A percentile compares a stretch with the other conserved stretches of the same genome.
Evolutionary conservation across 208 protist species (phyloP).

Genomic region (Trypanosoma lewisi): DNA sequence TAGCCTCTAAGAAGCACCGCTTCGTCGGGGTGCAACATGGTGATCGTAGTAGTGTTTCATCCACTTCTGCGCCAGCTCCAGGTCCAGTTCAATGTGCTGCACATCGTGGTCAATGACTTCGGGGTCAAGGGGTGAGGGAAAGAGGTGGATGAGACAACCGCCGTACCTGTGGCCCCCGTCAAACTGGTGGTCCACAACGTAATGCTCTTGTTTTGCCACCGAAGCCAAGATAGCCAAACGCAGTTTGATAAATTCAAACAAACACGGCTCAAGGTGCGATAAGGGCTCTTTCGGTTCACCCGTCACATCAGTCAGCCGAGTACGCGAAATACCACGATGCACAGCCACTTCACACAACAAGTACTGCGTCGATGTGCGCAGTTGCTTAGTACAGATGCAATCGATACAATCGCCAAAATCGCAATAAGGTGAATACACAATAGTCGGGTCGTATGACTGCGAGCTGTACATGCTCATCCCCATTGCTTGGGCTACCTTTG

Average conservation of each 20-base stretch:
- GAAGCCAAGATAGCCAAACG: conserved; percentile 67
- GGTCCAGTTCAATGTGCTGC: conserved; percentile 77
- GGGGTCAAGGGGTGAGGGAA: conserved; percentile 78
- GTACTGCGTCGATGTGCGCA: conserved; percentile 79
- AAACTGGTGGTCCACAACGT: conserved; percentile 85
- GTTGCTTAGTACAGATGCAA: conserved; percentile 78
- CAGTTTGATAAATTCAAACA: conserved; percentile 86
- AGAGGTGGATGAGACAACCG: conserved; percentile 85
- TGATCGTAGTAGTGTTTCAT: conserved; percentile 89
- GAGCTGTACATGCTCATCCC: conserved; percentile 88
- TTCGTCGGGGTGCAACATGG: conserved; percentile 55
- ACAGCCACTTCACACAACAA: conserved; percentile 78
- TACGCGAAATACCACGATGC: conserved; percentile 71
- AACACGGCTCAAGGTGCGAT: conserved; percentile 64
- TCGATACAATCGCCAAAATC: conserved; percentile 85
- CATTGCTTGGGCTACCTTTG: conserved; percentile 80
- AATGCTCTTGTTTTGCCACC: conserved; percentile 80
- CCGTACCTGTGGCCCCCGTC: conserved; percentile 79
- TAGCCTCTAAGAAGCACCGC: conserved; percentile 14
- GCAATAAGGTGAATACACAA: conserved; percentile 79
- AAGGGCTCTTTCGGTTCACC: conserved; percentile 65
- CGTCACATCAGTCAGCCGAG: conserved; percentile 54
- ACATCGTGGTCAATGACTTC: conserved; percentile 82
- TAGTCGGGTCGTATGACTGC: conserved; percentile 63
- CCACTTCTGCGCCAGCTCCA: conserved; percentile 71